Percentiles rank a stretch among this genome's conserved stretches.
Conservation (phyloP, 2,329 filamentous ascomycete species). For the Daldinia sp. region DNA sequence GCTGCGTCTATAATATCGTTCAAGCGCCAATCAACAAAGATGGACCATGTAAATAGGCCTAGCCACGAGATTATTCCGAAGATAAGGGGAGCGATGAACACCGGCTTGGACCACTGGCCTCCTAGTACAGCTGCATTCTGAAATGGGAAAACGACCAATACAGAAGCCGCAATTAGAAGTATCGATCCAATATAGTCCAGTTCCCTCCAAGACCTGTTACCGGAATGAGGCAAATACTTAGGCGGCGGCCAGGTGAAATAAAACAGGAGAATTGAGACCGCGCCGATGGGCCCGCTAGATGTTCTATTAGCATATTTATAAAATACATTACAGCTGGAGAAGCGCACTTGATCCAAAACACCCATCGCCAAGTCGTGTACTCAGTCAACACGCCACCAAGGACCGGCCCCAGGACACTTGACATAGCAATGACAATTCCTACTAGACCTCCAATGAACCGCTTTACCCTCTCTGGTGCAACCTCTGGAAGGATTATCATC, state of each 20-base stretch:
- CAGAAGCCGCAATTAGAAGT: constrained; percentile 65
- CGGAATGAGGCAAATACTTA: constrained; percentile 54
- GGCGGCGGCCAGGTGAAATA: constrained; percentile 63
- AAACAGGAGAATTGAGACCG: constrained; percentile 61
- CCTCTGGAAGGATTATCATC: constrained; percentile 67
- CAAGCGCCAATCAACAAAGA: constrained; percentile 50
- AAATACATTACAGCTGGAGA: neutral
- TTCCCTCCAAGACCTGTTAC: constrained; percentile 60
- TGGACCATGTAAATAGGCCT: constrained; percentile 57
- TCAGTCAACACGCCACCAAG: constrained; percentile 64
- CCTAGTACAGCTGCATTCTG: constrained; percentile 60
- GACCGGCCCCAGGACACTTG: constrained; percentile 65
- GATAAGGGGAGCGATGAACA: constrained; percentile 59
- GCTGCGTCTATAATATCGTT: constrained; percentile 55
- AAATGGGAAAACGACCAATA: constrained; percentile 69
- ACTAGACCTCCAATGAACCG: constrained; percentile 61
- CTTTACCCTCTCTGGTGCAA: constrained; percentile 57
- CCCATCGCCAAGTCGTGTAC: constrained; percentile 65
- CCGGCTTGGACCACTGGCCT: constrained; percentile 57
- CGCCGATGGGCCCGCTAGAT: constrained; percentile 64
- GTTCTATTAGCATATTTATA: constrained; percentile 30
- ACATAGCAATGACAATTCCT: constrained; percentile 61
- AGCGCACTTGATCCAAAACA: constrained; percentile 71
- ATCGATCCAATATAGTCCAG: constrained; percentile 67
- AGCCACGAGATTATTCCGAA: constrained; percentile 54